These are phyloP conservation scores for Suillus bovinus DNA, from an alignment of 768 basidiomycete species.

Conservation along the genomic window DNA sequence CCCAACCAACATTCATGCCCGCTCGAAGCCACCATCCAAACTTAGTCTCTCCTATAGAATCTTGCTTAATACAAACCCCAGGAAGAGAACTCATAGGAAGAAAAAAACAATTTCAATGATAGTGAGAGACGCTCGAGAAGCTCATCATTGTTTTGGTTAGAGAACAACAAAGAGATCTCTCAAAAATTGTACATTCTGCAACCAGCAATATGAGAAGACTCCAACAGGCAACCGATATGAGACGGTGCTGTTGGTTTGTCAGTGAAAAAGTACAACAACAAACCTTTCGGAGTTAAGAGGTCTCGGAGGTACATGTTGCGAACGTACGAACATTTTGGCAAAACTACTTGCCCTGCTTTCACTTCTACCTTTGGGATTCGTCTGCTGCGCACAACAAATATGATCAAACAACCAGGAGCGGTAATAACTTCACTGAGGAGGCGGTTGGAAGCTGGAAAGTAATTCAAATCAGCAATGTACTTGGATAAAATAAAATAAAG, in stretches of 20 bases:
- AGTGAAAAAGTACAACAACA: slow-evolving; percentile 29
- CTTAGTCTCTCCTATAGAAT: neutral
- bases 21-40: neutral
- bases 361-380: slow-evolving; percentile 19
- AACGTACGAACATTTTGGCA: slow-evolving; percentile 21
- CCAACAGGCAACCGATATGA: slow-evolving; percentile 21
- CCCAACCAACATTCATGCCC: neutral
- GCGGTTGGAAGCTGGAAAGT: slow-evolving; percentile 46
- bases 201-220: slow-evolving; percentile 7
- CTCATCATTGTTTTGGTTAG: too few relatives aligned
- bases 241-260: slow-evolving; percentile 24
- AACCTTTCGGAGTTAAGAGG: slow-evolving; percentile 22
- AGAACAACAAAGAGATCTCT: neutral
- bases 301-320: slow-evolving; percentile 26
- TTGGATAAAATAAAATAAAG: neutral
- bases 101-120: neutral
- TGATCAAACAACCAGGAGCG: slow-evolving; percentile 14
- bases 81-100: too few relatives aligned
- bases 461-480: slow-evolving; percentile 10
- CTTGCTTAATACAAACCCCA: neutral
- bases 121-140: neutral
- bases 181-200: neutral
- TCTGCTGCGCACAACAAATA: slow-evolving; percentile 12
- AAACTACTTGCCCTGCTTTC: slow-evolving; percentile 29
- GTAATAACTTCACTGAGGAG: slow-evolving; percentile 37